phyloP scores from a whole-genome alignment of 1,284 basidiomycete species.

The Sphagnurus paluster region DNA sequence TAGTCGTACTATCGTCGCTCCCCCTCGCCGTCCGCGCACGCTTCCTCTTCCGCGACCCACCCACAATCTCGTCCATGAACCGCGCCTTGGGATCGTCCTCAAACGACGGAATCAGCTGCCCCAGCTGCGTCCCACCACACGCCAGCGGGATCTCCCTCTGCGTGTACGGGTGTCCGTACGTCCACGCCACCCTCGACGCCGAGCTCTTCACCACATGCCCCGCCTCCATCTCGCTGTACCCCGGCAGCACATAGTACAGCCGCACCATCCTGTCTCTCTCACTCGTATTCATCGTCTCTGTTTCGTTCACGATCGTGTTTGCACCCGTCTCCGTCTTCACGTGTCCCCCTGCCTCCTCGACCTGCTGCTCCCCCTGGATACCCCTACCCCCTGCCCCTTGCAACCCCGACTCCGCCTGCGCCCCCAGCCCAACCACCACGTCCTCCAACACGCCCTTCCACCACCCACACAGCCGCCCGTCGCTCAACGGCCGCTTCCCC shows the following conservation, averaged over 20 bases:
- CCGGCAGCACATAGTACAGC: conserved; percentile 74
- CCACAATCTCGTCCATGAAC: conserved; percentile 85
- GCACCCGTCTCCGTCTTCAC: too few species aligned
- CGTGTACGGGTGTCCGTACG: conserved; percentile 76
- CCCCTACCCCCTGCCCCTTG: too few species aligned
- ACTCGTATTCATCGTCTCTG: too few species aligned
- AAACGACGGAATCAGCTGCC: conserved; percentile 81
- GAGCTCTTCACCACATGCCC: conserved; percentile 52
- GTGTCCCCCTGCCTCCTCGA: too few species aligned
- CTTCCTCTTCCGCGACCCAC: conserved; percentile 63
- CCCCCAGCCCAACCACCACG: conserved; percentile 45
- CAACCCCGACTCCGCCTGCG: conserved; percentile 23
- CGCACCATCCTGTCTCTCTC: too few species aligned
- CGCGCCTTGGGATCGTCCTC: conserved; percentile 93
- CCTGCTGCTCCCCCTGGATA: too few species aligned
- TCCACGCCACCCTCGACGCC: conserved; percentile 46
- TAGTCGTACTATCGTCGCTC: too few species aligned
- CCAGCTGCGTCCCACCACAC: conserved; percentile 55
- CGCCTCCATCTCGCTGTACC: conserved; percentile 72
- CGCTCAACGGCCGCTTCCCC: conserved; percentile 78
- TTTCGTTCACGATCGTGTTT: too few species aligned
- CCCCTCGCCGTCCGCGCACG: conserved; percentile 42
- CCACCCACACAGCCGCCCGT: conserved; percentile 87
- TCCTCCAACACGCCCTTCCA: conserved; percentile 79
- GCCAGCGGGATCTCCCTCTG: conserved; percentile 59